Evolutionary conservation across 306 rosid genomes (phyloP), one percentile per base, ranked within the genome.

Genomic region (Cucumis cinereus): DNA sequence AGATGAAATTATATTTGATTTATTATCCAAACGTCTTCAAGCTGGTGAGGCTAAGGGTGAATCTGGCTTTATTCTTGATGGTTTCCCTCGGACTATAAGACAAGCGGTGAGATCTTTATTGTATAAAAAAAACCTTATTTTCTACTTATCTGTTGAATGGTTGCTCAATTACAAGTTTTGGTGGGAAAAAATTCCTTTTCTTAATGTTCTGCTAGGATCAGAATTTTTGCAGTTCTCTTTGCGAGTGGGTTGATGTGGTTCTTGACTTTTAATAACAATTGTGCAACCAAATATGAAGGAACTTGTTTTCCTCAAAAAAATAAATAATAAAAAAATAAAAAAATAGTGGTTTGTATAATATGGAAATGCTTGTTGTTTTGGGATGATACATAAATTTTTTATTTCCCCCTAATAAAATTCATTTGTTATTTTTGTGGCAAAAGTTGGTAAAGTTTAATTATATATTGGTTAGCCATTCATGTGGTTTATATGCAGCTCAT

Each of bases 51-150:
- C 77, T 24, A 83, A 81, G 81, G 86, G 83, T 60, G 84, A 82
- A 63, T 41, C 86, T 49, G 88, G 88, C 24, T 85, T 85, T 28
- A 78, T 85, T 76, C 89, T 85, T 36, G 89, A 85, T 63, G 89
- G 89, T 35, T 85, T 85, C 75, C 89, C 89, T 58, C 75, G 89
- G 33, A 85, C 89, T 13, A 83, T 83, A 24, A 55, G 85, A 58
- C 86, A 85, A 78, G 89, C 89, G 74, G 89, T 85, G 35, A 83
- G 77, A 17, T 49, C 60, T 54, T n/a, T 52, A 30, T 55, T 41
- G 45, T 77, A 36, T 19, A 20, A 10, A 36, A 35, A 11, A 35
- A 11, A 19, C 13, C 22, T 55, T 38, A 11, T 55, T 57, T 73
- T 24, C 30, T 52, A 55, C 50, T 36, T 36, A 30, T 36, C 35